These are phyloP conservation scores for Candida schatavii DNA, from an alignment of 805 yeast species.

Conservation along the genomic window DNA sequence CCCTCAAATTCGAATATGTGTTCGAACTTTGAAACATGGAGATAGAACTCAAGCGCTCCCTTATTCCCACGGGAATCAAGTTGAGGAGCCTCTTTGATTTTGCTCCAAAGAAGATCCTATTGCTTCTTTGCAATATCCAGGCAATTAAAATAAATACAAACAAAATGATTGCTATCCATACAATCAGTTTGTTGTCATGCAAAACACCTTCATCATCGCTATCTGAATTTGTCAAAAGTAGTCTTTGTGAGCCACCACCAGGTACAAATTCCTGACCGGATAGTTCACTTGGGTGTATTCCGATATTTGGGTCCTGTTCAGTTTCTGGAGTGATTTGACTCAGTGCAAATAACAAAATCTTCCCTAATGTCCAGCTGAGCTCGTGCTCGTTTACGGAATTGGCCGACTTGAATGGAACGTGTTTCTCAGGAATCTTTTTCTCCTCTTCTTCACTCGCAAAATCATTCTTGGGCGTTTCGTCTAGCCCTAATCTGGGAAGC, in stretches of 20 bases:
- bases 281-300: conserved; percentile 41
- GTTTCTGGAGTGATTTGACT: conserved; percentile 46
- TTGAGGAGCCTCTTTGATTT: conserved; percentile 13
- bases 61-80: conserved; percentile 11
- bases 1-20: conserved; percentile 4
- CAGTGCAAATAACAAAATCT: conserved; percentile 78
- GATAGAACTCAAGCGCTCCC: neutral
- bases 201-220: neutral
- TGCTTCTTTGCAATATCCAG: conserved; percentile 8
- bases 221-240: neutral
- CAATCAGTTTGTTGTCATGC: conserved; percentile 11
- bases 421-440: conserved; percentile 26
- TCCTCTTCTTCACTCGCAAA: conserved; percentile 26
- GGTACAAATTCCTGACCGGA: conserved; percentile 31
- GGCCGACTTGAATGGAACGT: conserved; percentile 77
- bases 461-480: conserved; percentile 20
- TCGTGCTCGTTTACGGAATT: conserved; percentile 79
- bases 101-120: neutral
- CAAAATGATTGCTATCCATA: conserved; percentile 13
- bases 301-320: conserved; percentile 23
- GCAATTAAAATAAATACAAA: conserved; percentile 16
- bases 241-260: conserved; percentile 19
- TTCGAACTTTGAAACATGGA: conserved; percentile 8
- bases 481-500: conserved; percentile 69
- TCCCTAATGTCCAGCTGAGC: conserved; percentile 93